Evolutionary conservation across 345 rosid species (phyloP).

Genomic region (Aquilaria sinensis): DNA sequence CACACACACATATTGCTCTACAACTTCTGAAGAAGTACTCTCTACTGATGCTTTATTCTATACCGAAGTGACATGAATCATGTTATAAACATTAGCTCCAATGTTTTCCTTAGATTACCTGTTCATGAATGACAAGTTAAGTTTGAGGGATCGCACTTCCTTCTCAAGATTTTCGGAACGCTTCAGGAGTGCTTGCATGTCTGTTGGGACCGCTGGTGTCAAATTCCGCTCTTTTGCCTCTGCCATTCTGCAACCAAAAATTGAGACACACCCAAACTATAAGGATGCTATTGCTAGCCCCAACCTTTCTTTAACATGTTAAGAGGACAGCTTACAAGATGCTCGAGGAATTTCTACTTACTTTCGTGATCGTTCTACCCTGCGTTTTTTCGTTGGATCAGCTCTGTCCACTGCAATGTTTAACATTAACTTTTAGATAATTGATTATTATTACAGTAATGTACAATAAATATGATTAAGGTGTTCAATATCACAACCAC

Average conservation of each 20-base stretch:
- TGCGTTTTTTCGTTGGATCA: conserved; percentile 66
- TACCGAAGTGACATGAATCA: too few relatives aligned
- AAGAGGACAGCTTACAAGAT: background rate
- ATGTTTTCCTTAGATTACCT: conserved; percentile 21
- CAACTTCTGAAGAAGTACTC: background rate
- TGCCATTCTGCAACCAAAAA: conserved; percentile 47
- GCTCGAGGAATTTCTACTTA: conserved; percentile 22
- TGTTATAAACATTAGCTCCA: background rate
- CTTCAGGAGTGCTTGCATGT: conserved; percentile 51
- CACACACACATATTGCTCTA: background rate
- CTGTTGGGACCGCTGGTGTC: conserved; percentile 45
- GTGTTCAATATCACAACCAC: background rate
- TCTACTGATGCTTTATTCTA: background rate
- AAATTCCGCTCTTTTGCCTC: conserved; percentile 66
- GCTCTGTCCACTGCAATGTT: conserved; percentile 51
- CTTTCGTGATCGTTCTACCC: conserved; percentile 76
- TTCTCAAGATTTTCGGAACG: conserved; percentile 66
- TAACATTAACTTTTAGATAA: conserved; percentile 6
- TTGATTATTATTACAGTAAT: background rate
- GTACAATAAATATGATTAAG: background rate
- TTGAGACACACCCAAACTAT: background rate
- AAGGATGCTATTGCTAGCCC: background rate
- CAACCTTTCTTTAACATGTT: too few relatives aligned
- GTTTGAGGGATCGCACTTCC: conserved; percentile 77
- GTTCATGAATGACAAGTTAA: conserved; percentile 72